Evolutionary conservation across 768 basidiomycete species (phyloP), one percentile per base, ranked within the genome.

Genomic region (Piloderma croceum): DNA sequence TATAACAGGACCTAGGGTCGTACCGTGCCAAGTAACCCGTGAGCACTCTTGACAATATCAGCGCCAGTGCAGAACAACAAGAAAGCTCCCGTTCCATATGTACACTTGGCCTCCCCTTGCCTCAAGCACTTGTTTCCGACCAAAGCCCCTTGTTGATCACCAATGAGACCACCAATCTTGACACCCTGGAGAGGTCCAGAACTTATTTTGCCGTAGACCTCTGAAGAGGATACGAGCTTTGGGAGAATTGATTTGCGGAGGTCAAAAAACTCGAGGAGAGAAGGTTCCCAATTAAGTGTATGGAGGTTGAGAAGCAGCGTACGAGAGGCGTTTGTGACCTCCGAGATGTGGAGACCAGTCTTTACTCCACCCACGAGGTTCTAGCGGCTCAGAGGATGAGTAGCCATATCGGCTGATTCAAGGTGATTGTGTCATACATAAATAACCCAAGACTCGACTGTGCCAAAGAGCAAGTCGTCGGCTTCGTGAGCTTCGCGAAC

Each of bases 71-170:
- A 89, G 73, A 96, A 97, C 21, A 99, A 67, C 49, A 98, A 69
- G 71, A 99, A 99, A 25, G 91, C 91, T 22, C 96, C 94, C 2
- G 94, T 97, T 19, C 94, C 94, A 52, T 94, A 99, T 4, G 96
- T 99, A 63, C 92, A 96, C 65, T 99, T 99, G 3, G 93, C 94
- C 59, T 97, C 87, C 13, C 94, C 94, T 48, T 77, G 71, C n/a
- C 57, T 69, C 39, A 99, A 61, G 56, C 96, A 98, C 61, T 96
- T 97, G 69, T 99, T 97, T 0, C 94, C 96, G 37, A 97, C 79
- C 18, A 99, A 68, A 18, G 94, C 94, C 5, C 87, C 96, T 60
- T 99, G 96, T 65, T 99, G 96, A 58, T 99, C 96, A n/a, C 96
- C 96, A 6, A 94, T 81, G 34, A 98, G 77, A 17, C 94, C 94